Conservation (phyloP, 2,329 filamentous ascomycete species). For the Fusarium tjaetaba region DNA sequence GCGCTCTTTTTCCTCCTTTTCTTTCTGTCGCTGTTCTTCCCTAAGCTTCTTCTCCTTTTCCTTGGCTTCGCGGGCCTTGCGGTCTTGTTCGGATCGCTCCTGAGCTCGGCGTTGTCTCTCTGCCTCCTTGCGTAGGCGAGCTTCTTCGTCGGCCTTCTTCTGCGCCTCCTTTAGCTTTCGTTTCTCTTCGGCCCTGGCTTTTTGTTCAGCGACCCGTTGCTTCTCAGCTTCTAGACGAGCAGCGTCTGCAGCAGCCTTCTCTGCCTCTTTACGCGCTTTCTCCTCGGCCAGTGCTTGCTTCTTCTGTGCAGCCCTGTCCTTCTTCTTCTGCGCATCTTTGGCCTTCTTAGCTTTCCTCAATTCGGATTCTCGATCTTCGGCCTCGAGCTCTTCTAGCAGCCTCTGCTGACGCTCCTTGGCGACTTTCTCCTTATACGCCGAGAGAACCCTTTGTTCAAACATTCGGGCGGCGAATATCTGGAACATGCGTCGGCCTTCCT, state of each 20-base stretch:
- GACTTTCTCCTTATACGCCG: constrained; percentile 97
- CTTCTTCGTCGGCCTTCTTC: constrained; percentile 90
- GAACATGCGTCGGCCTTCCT: constrained; percentile 98
- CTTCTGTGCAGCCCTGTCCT: constrained; percentile 90
- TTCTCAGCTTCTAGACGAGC: constrained; percentile 79
- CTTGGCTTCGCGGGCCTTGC: constrained; percentile 71
- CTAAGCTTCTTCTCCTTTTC: constrained; percentile 84
- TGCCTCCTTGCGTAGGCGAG: constrained; percentile 83
- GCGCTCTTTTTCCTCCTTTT: constrained; percentile 77
- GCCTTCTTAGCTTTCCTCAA: constrained; percentile 92
- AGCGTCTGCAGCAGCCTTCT: constrained; percentile 88
- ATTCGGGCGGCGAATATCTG: constrained; percentile 99
- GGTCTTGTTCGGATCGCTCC: constrained; percentile 87
- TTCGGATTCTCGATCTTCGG: constrained; percentile 79
- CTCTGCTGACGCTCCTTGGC: constrained; percentile 90
- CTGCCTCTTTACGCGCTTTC: constrained; percentile 85
- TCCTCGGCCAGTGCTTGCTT: constrained; percentile 92
- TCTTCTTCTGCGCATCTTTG: constrained; percentile 93
- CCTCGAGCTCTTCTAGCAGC: constrained; percentile 88
- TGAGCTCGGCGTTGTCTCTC: constrained; percentile 82
- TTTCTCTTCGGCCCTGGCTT: constrained; percentile 86
- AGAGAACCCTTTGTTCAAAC: constrained; percentile 97
- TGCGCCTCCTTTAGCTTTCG: constrained; percentile 91
- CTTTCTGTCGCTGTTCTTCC: constrained; percentile 82
- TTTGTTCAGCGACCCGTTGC: constrained; percentile 82